Evolutionary conservation across 1,284 basidiomycete species (phyloP).

Genomic region (Leccinum angustisporum): DNA sequence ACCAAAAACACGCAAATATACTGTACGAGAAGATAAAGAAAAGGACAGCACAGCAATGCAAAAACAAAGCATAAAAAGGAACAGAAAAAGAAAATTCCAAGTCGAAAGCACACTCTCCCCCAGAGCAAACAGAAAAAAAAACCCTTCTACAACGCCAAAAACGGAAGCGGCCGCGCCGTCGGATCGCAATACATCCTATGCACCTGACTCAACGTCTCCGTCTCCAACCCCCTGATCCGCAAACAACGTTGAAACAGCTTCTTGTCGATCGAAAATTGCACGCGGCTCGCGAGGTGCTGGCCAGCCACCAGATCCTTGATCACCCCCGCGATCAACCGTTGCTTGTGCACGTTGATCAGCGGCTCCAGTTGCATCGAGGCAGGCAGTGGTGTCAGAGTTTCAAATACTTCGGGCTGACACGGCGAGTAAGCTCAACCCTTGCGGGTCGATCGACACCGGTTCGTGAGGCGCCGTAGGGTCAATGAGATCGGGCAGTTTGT

Average conservation of each 20-base stretch:
- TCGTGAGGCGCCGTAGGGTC: conserved; percentile 79
- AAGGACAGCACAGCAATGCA: background rate
- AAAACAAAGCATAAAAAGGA: background rate
- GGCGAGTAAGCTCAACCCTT: conserved; percentile 63
- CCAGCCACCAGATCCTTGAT: conserved; percentile 77
- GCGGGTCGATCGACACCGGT: conserved; percentile 62
- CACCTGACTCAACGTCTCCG: conserved; percentile 50
- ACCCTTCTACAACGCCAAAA: conserved; percentile 19
- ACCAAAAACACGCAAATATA: background rate
- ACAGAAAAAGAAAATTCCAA: background rate
- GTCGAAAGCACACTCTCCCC: too few species aligned
- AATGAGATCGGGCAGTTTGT: conserved; percentile 75
- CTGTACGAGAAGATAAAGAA: background rate
- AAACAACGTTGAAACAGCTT: conserved; percentile 75
- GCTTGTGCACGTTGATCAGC: conserved; percentile 86
- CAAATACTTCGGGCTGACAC: conserved; percentile 75
- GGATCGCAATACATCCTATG: conserved; percentile 38
- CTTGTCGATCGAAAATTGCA: conserved; percentile 69
- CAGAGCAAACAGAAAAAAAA: background rate
- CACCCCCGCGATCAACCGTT: conserved; percentile 73
- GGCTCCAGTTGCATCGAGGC: conserved; percentile 78
- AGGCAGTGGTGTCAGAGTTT: conserved; percentile 66
- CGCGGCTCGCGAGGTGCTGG: conserved; percentile 74
- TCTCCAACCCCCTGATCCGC: conserved; percentile 62
- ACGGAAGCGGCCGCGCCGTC: conserved; percentile 17